A percentile compares a stretch with the other conserved stretches of the same genome.
Conservation (phyloP, 2,329 filamentous ascomycete genomes). For the Microdochium nivale region DNA sequence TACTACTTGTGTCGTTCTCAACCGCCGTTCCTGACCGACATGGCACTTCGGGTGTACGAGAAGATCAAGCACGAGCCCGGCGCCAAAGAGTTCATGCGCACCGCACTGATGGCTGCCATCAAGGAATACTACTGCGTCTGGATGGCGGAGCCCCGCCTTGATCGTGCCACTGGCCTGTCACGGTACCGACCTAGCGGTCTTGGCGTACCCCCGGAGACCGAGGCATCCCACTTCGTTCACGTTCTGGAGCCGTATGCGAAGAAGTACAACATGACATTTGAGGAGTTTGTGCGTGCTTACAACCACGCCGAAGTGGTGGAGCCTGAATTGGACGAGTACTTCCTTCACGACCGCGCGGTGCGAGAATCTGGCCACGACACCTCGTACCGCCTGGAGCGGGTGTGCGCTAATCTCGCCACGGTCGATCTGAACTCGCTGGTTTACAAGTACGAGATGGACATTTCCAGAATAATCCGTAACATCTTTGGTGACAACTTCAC, state of each 20-base stretch:
- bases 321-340: constrained; percentile 89
- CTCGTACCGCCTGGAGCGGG: constrained; percentile 80
- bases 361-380: constrained; percentile 97
- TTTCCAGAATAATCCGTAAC: constrained; percentile 74
- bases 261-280: constrained; percentile 74
- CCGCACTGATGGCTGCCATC: constrained; percentile 80
- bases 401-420: constrained; percentile 82
- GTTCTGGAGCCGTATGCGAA: constrained; percentile 73
- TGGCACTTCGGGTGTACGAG: constrained; percentile 90
- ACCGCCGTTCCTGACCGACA: constrained; percentile 93
- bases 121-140: constrained; percentile 94
- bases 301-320: constrained; percentile 70
- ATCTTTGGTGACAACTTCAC: constrained; percentile 74
- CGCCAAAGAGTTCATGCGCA: constrained; percentile 71
- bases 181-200: constrained; percentile 76
- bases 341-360: constrained; percentile 90
- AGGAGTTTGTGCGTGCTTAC: constrained; percentile 83
- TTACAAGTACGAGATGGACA: constrained; percentile 96
- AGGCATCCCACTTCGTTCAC: constrained; percentile 78
- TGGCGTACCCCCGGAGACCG: constrained; percentile 87
- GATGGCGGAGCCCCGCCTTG: constrained; percentile 69
- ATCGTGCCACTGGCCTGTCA: constrained; percentile 70
- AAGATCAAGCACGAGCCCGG: constrained; percentile 81
- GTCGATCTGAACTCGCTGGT: constrained; percentile 91
- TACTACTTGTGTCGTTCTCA: constrained; percentile 95